Base-by-base conservation (phyloP, 192 early-diverging fungal genomes). In the Coemansia javaensis region DNA sequence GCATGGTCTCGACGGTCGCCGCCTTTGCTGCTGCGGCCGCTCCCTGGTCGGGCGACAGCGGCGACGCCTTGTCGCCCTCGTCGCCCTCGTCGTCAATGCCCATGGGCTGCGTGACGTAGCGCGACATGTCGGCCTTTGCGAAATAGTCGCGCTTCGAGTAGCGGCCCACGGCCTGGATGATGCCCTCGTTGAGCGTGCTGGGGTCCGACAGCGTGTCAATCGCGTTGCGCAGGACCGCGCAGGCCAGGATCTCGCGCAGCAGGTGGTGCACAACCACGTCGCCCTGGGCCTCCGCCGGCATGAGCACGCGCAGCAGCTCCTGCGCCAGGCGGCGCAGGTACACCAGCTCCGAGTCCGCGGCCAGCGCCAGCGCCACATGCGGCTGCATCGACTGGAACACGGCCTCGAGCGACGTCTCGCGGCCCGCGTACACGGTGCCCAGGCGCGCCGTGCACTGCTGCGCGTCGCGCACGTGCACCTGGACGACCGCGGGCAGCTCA, bases 341-440 rank as follows among this genome's bases (percentile, higher is more conserved):
- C 10, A 59, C 52, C 9, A 74, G 47, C 41, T 74, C 70, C 33
- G 70, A 74, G 38, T 74, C 62, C 4, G 70, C 70, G 2, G 70
- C 70, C 47, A 43, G 45, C 8, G 46, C 40, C 42, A 74, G 39
- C 16, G 70, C 70, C 42, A 66, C 63, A 33, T 74, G 70, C 37
- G 70, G 70, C 49, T 74, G 70, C 63, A 65, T 66, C 28, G 58
- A 66, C 56, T 74, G 70, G 25, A 74, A 66, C 20, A 66, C 52
- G 1, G 57, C 63, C 27, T 74, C 70, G 11, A 74, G 61, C 2
- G 70, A 74, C 9, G 52, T 63, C 21, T 62, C 59, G 3, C 59
- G 44, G 0, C 70, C 70, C 22, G 47, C 70, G 36, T 74, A 74
- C 5, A 65, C 63, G 13, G 70, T 74, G 14, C 51, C 59, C 23